phyloP scores from a whole-genome alignment of 2,329 filamentous ascomycete genomes.

The Ophiostoma ulmi region DNA sequence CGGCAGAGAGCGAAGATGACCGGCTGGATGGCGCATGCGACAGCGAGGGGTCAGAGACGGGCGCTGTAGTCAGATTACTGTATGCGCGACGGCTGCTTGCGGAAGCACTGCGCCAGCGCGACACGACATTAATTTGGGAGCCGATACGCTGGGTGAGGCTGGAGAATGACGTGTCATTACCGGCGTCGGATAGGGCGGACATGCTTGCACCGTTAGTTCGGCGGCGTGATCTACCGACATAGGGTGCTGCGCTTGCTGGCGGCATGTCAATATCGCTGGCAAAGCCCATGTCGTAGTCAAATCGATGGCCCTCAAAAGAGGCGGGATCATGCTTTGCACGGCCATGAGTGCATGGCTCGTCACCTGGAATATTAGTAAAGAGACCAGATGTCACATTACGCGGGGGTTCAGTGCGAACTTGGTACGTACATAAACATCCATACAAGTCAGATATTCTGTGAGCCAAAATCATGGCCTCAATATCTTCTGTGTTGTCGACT shows the following conservation, averaged over 20 bases:
- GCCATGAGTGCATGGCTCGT: constrained; percentile 56
- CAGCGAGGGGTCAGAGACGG: constrained; percentile 72
- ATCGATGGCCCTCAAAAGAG: constrained; percentile 38
- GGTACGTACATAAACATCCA: constrained; percentile 66
- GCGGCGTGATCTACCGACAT: constrained; percentile 14
- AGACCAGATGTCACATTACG: neutral
- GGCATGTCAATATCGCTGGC: constrained; percentile 58
- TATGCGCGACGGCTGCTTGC: constrained; percentile 44
- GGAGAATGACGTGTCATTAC: constrained; percentile 52
- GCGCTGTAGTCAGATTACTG: constrained; percentile 42
- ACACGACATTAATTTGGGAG: constrained; percentile 52
- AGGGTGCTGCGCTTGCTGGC: constrained; percentile 4
- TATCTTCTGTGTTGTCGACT: constrained; percentile 29
- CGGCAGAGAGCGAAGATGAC: constrained; percentile 70
- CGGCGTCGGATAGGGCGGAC: constrained; percentile 11
- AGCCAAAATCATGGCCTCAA: constrained; percentile 48
- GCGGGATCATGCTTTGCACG: constrained; percentile 35
- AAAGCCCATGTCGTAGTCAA: constrained; percentile 63
- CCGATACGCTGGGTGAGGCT: constrained; percentile 62
- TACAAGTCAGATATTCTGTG: constrained; percentile 49
- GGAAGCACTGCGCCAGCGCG: constrained; percentile 42
- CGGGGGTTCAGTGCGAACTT: too few relatives aligned
- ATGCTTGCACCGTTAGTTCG: constrained; percentile 21
- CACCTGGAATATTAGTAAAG: constrained; percentile 30
- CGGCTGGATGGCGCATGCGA: constrained; percentile 67